Evolutionary conservation across 2,329 filamentous ascomycete genomes (phyloP).

Genomic region (Fusarium albosuccineum): DNA sequence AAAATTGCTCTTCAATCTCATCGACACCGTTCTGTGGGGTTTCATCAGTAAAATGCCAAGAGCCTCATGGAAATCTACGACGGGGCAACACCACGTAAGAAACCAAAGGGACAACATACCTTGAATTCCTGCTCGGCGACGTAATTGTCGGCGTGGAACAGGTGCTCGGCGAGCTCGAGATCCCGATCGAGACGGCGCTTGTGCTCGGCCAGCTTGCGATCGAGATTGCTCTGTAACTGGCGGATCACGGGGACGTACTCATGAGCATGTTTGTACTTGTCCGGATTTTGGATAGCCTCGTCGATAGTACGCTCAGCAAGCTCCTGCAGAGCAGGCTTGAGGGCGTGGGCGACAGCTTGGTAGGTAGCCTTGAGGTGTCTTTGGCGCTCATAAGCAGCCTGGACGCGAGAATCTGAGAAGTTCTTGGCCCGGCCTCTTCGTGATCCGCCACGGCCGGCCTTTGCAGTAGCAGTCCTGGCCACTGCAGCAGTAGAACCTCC

Average conservation of each 20-base stretch:
- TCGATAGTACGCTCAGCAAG: slow-evolving; percentile 72
- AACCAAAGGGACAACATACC: slow-evolving; percentile 51
- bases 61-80: slow-evolving; percentile 42
- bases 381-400: slow-evolving; percentile 73
- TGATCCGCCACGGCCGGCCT: slow-evolving; percentile 54
- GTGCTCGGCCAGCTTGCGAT: slow-evolving; percentile 49
- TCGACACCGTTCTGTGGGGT: slow-evolving; percentile 53
- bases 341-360: slow-evolving; percentile 70
- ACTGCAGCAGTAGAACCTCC: slow-evolving; percentile 50
- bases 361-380: slow-evolving; percentile 75
- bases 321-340: slow-evolving; percentile 75
- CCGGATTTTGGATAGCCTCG: slow-evolving; percentile 66
- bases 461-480: slow-evolving; percentile 52
- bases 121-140: slow-evolving; percentile 53
- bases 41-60: slow-evolving; percentile 34
- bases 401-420: slow-evolving; percentile 66
- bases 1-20: slow-evolving; percentile 57
- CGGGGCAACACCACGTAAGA: slow-evolving; percentile 31
- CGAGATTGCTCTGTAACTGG: slow-evolving; percentile 58
- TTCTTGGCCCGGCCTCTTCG: slow-evolving; percentile 68
- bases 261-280: slow-evolving; percentile 64
- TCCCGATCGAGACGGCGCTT: slow-evolving; percentile 52
- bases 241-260: slow-evolving; percentile 66
- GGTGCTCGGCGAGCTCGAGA: slow-evolving; percentile 55
- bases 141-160: slow-evolving; percentile 50